Evolutionary conservation across 2,329 filamentous ascomycete species (phyloP), one percentile per base, ranked within the genome.

Genomic region (Myriangium duriaei): DNA sequence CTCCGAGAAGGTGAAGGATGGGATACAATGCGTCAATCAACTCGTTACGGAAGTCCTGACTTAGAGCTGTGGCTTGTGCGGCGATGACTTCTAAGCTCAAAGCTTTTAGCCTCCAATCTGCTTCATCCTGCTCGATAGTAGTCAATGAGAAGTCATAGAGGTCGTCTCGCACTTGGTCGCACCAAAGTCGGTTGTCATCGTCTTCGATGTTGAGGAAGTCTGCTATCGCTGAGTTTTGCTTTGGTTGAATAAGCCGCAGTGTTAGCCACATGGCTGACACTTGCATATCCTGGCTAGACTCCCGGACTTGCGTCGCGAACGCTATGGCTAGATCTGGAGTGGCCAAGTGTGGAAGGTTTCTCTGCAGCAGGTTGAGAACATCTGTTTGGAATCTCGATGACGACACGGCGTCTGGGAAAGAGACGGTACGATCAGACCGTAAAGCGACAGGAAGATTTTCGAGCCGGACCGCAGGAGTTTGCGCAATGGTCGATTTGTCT

Each of bases 1-100:
- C 87, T 3, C 85, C 86, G 11, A 98, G 65, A 35, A 87, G 74
- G n/a, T 91, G 83, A 0, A 92, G 72, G n/a, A 94, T 69, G 0
- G 91, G 87, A 55, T 94, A 98, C 10, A 98, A 64, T 0, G 86
- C 76, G 49, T 98, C 91, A 35, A 95, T 84, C 7, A 98, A 69
- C 53, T 96, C 88, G 2, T 77, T 72, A 3, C 81, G 76, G 56
- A 95, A 98, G 0, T 73, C 71, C 36, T 69, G 54, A 13, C 74
- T 71, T 26, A 81, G 65, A 12, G 73, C 73, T 16, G 71, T 67
- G 2, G 88, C 83, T 44, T 85, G 79, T 39, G 88, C 72, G 0
- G 86, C 79, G 5, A 87, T 67, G 2, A 80, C 72, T 55, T 96
- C 88, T 2, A 98, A 61, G 1, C 87, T 81, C 21, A 95, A 69